Percentiles rank a stretch among this genome's conserved stretches.
Conservation (phyloP, 345 rosid species). For the Heritiera fomes region DNA sequence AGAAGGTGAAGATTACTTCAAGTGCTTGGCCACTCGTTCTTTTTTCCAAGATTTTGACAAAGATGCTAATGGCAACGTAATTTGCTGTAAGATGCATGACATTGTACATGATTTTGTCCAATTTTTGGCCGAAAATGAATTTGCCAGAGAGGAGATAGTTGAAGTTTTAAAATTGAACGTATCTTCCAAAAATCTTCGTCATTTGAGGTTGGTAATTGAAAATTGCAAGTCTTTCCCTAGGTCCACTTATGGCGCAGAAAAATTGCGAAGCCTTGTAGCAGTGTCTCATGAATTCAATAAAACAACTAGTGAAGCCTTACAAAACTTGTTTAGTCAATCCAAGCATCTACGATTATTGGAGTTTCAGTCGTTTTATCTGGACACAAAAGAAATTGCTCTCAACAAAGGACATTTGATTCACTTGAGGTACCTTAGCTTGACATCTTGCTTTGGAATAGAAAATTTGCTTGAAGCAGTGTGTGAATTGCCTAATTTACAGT, state of each 20-base stretch:
- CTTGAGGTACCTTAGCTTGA: neutral
- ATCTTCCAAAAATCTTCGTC: neutral
- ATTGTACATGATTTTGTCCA: neutral
- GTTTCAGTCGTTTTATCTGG: neutral
- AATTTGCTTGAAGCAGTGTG: neutral
- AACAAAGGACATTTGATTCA: neutral
- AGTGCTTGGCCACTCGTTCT: neutral
- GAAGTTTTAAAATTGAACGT: neutral
- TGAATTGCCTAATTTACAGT: neutral
- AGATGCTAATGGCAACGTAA: neutral
- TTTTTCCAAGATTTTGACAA: constrained; percentile 8
- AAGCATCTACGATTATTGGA: neutral
- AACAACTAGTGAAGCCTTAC: neutral
- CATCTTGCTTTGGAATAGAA: neutral
- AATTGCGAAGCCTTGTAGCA: neutral
- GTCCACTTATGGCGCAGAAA: neutral
- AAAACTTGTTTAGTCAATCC: neutral
- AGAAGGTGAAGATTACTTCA: neutral
- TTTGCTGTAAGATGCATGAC: neutral
- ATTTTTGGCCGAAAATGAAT: neutral
- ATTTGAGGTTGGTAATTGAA: neutral
- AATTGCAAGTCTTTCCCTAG: neutral
- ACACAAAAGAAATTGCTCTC: neutral
- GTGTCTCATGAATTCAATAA: accelerated
- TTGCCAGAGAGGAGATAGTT: neutral